Percentiles rank a stretch among this genome's conserved stretches.
Evolutionary conservation across 2,329 filamentous ascomycete species (phyloP).

Genomic region (Ophiocordyceps robertsii): DNA sequence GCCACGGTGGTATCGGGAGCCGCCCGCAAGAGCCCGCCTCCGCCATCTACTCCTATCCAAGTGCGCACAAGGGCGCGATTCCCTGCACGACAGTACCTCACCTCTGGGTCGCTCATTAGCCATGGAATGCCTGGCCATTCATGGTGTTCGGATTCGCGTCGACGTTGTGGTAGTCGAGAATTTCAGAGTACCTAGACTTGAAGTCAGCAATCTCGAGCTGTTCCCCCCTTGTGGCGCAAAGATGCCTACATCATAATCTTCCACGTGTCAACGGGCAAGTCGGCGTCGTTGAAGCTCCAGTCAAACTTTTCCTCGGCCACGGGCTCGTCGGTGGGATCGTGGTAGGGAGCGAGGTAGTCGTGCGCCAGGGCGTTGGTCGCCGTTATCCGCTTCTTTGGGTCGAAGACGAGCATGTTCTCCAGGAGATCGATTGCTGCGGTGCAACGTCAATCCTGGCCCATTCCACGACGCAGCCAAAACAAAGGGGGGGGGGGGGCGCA

Average conservation of each 20-base stretch:
- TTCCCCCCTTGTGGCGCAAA: not conserved
- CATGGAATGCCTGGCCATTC: constrained; percentile 23
- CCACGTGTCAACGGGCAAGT: constrained; percentile 97
- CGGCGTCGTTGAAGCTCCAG: constrained; percentile 98
- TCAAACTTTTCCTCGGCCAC: constrained; percentile 96
- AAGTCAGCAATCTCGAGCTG: not conserved
- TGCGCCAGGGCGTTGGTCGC: constrained; percentile 77
- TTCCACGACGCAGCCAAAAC: not conserved
- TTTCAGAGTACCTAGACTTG: constrained; percentile 78
- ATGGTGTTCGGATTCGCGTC: constrained; percentile 36
- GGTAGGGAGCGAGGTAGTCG: constrained; percentile 90
- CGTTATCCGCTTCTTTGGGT: constrained; percentile 89
- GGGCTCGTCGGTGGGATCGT: constrained; percentile 93
- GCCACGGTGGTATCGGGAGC: constrained; percentile 2
- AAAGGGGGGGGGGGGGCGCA: constrained; percentile 24
- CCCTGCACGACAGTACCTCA: not conserved
- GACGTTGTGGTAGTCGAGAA: constrained; percentile 95
- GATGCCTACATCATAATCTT: constrained; percentile 95
- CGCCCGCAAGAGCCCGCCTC: not conserved
- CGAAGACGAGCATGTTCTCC: constrained; percentile 95
- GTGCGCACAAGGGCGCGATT: not conserved
- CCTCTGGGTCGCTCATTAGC: constrained; percentile 14
- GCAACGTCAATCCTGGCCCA: not conserved
- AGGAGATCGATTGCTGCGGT: constrained; percentile 73
- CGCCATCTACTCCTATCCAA: constrained; percentile 4